Evolutionary conservation across 306 rosid species (phyloP).

Genomic region (Inga leiocalycina): DNA sequence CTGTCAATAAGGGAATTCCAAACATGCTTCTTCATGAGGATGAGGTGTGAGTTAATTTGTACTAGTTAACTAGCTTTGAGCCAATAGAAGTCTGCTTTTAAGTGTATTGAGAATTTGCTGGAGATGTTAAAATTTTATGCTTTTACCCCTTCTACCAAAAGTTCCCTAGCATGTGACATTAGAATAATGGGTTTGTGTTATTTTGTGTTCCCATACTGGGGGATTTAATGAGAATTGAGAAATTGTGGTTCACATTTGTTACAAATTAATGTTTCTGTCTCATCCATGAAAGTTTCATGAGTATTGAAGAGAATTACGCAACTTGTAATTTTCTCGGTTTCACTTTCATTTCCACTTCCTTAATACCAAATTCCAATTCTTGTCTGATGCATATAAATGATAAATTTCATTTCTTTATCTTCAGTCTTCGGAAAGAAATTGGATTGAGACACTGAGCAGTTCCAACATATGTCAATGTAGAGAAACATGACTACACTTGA

Average conservation of each 20-base stretch:
- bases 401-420: not conserved
- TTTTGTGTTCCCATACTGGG: not conserved
- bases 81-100: not conserved
- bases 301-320: not conserved
- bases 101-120: not conserved
- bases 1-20: slow-evolving; percentile 81
- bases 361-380: not conserved
- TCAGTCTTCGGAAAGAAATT: not conserved
- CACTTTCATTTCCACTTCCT: not conserved
- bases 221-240: not conserved
- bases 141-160: not conserved
- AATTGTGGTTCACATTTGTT: not conserved
- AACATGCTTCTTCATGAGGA: slow-evolving; percentile 95
- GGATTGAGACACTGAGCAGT: not conserved
- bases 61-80: not conserved
- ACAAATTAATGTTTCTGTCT: not conserved
- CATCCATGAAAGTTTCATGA: not conserved
- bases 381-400: not conserved
- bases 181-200: not conserved
- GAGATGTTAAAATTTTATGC: not conserved
- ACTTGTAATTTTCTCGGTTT: too few species aligned
- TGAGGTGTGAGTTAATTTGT: slow-evolving; percentile 61
- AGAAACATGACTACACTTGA: not conserved
- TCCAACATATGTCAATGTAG: not conserved
- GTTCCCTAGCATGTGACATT: not conserved